These are phyloP conservation scores for Ustilago nuda DNA, from an alignment of 1,284 basidiomycete genomes.

Conservation along the genomic window DNA sequence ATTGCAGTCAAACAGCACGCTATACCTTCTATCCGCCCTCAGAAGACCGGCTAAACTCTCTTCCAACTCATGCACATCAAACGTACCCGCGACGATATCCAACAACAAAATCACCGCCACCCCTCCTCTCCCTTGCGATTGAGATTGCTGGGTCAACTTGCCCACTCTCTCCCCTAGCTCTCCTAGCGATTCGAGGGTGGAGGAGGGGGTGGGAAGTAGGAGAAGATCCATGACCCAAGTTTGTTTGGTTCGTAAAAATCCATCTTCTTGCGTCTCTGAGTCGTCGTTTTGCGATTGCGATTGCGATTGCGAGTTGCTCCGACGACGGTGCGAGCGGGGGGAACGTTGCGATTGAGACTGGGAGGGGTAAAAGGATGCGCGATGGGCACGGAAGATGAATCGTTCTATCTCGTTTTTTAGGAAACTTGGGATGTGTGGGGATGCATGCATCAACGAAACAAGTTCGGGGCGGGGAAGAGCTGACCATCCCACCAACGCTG, in stretches of 20 bases:
- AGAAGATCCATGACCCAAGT: slow-evolving; percentile 47
- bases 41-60: slow-evolving; percentile 26
- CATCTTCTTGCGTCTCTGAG: slow-evolving; percentile 48
- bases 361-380: slow-evolving; percentile 6
- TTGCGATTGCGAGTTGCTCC: slow-evolving; percentile 23
- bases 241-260: slow-evolving; percentile 34
- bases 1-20: slow-evolving; percentile 22
- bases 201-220: slow-evolving; percentile 8
- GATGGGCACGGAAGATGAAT: slow-evolving; percentile 25
- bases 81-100: slow-evolving; percentile 27
- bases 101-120: slow-evolving; percentile 29
- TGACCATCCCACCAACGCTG: slow-evolving; percentile 20
- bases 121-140: background rate
- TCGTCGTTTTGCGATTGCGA: slow-evolving; percentile 27
- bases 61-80: slow-evolving; percentile 48
- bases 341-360: slow-evolving; percentile 9
- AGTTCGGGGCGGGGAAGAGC: slow-evolving; percentile 30
- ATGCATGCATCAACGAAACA: slow-evolving; percentile 31
- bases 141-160: slow-evolving; percentile 17
- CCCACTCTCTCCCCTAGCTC: background rate
- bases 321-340: background rate
- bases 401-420: slow-evolving; percentile 48
- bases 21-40: slow-evolving; percentile 26
- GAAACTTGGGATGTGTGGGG: slow-evolving; percentile 30
- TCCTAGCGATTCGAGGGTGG: background rate